Evolutionary conservation across 148 eudicot species (phyloP).

Genomic region (Euryodendron excelsum): DNA sequence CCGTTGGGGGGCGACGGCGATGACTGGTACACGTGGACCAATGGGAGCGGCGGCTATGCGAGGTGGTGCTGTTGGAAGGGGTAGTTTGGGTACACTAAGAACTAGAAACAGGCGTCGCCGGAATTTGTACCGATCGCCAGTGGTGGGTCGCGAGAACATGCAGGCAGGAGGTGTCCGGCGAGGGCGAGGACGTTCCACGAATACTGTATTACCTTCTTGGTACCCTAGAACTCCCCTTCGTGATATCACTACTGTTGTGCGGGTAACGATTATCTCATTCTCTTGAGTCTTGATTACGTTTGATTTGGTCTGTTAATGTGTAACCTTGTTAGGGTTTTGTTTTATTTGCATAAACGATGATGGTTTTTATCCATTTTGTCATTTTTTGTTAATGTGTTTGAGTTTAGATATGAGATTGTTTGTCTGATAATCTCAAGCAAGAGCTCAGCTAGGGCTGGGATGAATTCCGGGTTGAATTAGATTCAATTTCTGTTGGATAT

Average conservation of each 20-base stretch:
- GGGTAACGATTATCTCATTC: slow-evolving; percentile 38
- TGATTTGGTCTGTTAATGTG: background rate
- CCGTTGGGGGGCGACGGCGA: slow-evolving; percentile 27
- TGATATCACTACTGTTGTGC: slow-evolving; percentile 51
- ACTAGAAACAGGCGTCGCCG: slow-evolving; percentile 19
- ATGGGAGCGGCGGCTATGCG: slow-evolving; percentile 14
- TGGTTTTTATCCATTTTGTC: background rate
- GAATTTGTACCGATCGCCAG: slow-evolving; percentile 10
- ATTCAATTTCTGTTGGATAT: too few relatives aligned
- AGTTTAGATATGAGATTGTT: too few relatives aligned
- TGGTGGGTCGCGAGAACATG: slow-evolving; percentile 24
- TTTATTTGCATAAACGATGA: background rate
- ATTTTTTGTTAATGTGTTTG: too few relatives aligned
- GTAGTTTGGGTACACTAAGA: slow-evolving; percentile 23
- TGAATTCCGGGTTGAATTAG: too few relatives aligned
- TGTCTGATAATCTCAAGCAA: too few relatives aligned
- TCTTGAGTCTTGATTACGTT: too few relatives aligned
- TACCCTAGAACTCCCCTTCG: slow-evolving; percentile 64
- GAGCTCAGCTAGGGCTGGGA: too few relatives aligned
- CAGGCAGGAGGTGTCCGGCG: slow-evolving; percentile 27
- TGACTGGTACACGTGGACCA: slow-evolving; percentile 17
- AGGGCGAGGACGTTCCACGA: slow-evolving; percentile 26
- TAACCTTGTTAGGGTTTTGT: background rate
- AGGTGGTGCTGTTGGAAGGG: slow-evolving; percentile 22
- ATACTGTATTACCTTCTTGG: slow-evolving; percentile 58